These are phyloP conservation scores for Candida freyschussii DNA, from an alignment of 1,139 yeast genomes.

Conservation along the genomic window DNA sequence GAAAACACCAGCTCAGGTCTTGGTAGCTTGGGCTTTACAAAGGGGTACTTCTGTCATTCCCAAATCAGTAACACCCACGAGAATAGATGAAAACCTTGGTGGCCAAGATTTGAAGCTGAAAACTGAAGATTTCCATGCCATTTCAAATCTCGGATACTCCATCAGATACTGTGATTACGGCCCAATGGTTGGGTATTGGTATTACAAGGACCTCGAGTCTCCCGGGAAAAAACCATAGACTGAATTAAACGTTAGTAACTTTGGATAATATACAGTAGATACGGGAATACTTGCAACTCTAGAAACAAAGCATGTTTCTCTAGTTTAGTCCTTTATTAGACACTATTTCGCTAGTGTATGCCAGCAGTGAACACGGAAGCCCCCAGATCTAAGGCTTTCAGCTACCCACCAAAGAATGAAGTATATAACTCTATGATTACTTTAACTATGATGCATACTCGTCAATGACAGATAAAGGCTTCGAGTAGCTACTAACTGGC, in stretches of 20 bases:
- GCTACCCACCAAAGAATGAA: too few relatives aligned
- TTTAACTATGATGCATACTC: too few relatives aligned
- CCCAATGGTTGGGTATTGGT: constrained; percentile 28
- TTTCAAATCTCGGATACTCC: constrained; percentile 41
- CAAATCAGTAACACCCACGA: constrained; percentile 58
- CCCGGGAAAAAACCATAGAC: constrained; percentile 27
- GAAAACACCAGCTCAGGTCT: constrained; percentile 58
- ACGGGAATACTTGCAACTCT: too few relatives aligned
- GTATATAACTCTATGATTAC: too few relatives aligned
- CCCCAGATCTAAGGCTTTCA: too few relatives aligned
- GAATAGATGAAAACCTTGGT: constrained; percentile 52
- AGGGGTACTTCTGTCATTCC: constrained; percentile 68
- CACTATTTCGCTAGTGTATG: too few relatives aligned
- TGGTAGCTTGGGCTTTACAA: constrained; percentile 77
- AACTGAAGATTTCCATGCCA: constrained; percentile 47
- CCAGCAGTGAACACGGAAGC: too few relatives aligned
- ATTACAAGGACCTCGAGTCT: constrained; percentile 27
- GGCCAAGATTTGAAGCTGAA: constrained; percentile 45
- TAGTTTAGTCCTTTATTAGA: too few relatives aligned
- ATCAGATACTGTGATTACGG: constrained; percentile 30
- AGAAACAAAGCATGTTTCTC: too few relatives aligned
- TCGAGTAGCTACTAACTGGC: constrained; percentile 32
- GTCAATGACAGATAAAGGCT: constrained; percentile 31
- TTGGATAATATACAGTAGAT: too few relatives aligned
- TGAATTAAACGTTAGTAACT: too few relatives aligned